These are phyloP conservation scores for Salvia rosmarinus DNA, from an alignment of 257 asterid genomes.

Conservation along the genomic window DNA sequence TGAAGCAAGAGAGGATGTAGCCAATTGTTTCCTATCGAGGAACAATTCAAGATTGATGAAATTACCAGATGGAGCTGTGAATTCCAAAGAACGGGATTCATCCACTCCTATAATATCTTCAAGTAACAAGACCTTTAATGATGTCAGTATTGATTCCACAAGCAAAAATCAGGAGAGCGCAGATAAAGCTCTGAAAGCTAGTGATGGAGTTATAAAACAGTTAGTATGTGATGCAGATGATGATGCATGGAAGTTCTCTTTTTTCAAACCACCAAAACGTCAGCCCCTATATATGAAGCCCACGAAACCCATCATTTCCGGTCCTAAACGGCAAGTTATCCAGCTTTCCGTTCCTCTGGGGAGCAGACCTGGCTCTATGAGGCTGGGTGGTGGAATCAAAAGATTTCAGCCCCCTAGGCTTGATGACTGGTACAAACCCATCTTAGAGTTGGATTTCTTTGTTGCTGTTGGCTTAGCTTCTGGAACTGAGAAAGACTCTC, in stretches of 20 bases:
- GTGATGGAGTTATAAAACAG: constrained; percentile 46
- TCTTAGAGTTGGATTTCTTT: constrained; percentile 80
- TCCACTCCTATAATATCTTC: constrained; percentile 41
- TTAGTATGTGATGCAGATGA: constrained; percentile 52
- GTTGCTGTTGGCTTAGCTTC: constrained; percentile 76
- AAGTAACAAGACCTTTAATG: constrained; percentile 42
- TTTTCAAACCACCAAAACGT: constrained; percentile 68
- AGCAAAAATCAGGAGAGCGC: constrained; percentile 42
- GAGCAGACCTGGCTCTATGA: constrained; percentile 55
- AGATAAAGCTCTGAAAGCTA: constrained; percentile 41
- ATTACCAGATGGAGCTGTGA: constrained; percentile 38
- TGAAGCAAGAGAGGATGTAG: constrained; percentile 30
- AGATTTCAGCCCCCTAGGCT: constrained; percentile 87
- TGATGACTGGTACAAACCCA: constrained; percentile 89
- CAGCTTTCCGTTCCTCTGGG: constrained; percentile 68
- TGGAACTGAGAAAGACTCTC: constrained; percentile 50
- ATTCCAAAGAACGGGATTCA: constrained; percentile 39
- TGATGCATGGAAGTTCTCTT: constrained; percentile 74
- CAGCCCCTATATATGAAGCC: constrained; percentile 50
- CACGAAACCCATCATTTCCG: constrained; percentile 50
- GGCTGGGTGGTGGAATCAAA: constrained; percentile 59
- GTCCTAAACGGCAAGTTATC: constrained; percentile 84
- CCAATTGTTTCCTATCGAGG: constrained; percentile 29
- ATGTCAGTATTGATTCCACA: constrained; percentile 33
- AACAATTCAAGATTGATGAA: constrained; percentile 40